Evolutionary conservation across 345 rosid genomes (phyloP).

Genomic region (Salix arbutifolia): DNA sequence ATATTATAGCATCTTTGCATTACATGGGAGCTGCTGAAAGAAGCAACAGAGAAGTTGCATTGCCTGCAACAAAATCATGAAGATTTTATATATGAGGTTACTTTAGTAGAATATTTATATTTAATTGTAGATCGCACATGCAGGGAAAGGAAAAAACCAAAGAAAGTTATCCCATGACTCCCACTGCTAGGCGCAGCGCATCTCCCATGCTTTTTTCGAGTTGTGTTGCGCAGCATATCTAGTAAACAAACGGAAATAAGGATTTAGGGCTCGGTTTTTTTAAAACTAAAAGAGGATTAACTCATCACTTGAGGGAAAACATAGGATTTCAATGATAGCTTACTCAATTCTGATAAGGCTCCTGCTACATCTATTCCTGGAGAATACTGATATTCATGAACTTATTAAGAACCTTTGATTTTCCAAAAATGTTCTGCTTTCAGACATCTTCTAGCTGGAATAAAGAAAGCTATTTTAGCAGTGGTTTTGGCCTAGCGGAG

Average conservation of each 20-base stretch:
- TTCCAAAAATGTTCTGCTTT: not conserved
- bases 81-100: constrained; percentile 2
- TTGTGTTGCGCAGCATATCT: no score
- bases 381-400: not conserved
- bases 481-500: no score
- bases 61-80: constrained; percentile 49
- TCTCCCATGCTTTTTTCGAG: constrained; percentile 39
- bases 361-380: not conserved
- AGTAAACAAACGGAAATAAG: no score
- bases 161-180: constrained; percentile 45
- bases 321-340: not conserved
- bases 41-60: constrained; percentile 70
- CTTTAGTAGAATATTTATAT: not conserved
- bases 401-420: not conserved
- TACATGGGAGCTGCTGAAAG: constrained; percentile 73
- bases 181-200: constrained; percentile 56
- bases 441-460: no score
- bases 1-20: not conserved
- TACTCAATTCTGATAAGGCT: not conserved
- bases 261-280: not conserved
- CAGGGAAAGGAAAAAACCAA: not conserved
- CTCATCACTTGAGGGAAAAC: not conserved
- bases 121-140: not conserved
- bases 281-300: not conserved
- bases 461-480: no score